Percentiles rank a stretch among this genome's conserved stretches.
phyloP scores from a whole-genome alignment of 2,329 filamentous ascomycete genomes.

The Colletotrichum musae region DNA sequence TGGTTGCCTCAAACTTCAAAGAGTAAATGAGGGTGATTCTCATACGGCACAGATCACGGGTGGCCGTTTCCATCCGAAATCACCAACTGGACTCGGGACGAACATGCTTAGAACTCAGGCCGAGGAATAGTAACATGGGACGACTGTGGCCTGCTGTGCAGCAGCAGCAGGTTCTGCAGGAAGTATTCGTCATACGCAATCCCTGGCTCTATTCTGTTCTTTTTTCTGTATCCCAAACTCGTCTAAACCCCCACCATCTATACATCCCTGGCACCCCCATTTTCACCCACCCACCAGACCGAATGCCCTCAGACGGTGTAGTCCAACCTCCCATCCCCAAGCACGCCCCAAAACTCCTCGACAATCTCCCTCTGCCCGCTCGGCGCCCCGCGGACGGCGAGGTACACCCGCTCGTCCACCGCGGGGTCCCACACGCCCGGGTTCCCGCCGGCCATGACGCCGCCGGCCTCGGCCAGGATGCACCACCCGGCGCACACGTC shows the following conservation, averaged over 20 bases:
- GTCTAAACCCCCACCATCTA: background rate
- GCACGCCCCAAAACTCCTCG: conserved; percentile 74
- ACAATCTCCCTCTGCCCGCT: conserved; percentile 73
- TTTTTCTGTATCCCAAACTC: background rate
- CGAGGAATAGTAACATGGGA: background rate
- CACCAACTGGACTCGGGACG: background rate
- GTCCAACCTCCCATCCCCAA: conserved; percentile 68
- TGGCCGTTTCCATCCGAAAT: conserved; percentile 19
- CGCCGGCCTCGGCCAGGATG: conserved; percentile 81
- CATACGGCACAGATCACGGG: too few species aligned
- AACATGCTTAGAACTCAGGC: background rate
- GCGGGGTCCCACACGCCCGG: conserved; percentile 78
- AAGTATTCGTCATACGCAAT: too few species aligned
- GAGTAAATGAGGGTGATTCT: too few species aligned
- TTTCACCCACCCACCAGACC: background rate
- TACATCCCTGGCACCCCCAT: too few species aligned
- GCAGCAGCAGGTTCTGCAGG: too few species aligned
- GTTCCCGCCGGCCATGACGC: conserved; percentile 80
- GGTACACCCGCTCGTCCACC: conserved; percentile 72
- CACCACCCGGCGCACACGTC: conserved; percentile 88
- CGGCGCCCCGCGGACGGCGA: conserved; percentile 73
- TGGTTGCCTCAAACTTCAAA: too few species aligned
- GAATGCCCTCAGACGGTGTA: conserved; percentile 50
- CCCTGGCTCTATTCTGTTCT: background rate
- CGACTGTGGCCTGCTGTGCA: background rate